These are phyloP conservation scores for Colletotrichum melonis DNA, from an alignment of 2,329 filamentous ascomycete species.

Conservation along the genomic window DNA sequence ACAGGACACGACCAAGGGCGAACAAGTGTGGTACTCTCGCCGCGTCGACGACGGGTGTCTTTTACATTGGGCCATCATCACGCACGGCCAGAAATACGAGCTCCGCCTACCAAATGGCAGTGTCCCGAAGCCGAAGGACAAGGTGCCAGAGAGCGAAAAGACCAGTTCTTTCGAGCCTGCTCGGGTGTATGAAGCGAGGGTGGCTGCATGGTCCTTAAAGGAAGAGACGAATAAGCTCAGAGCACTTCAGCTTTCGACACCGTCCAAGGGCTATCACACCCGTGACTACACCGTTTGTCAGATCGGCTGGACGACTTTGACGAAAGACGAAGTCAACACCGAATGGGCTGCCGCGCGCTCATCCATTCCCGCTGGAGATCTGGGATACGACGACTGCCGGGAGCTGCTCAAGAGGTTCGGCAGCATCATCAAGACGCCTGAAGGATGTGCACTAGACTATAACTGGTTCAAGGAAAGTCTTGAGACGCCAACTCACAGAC, in stretches of 20 bases:
- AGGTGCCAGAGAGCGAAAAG: background rate
- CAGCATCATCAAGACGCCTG: conserved; percentile 3
- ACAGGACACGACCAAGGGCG: background rate
- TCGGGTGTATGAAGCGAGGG: background rate
- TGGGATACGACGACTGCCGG: conserved; percentile 3
- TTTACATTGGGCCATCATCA: background rate
- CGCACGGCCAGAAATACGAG: background rate
- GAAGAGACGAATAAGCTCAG: background rate
- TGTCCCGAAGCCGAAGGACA: background rate
- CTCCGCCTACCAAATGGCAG: background rate
- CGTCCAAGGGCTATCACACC: background rate
- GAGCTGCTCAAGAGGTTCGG: background rate
- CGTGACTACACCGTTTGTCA: background rate
- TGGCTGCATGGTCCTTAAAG: background rate
- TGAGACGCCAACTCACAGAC: background rate
- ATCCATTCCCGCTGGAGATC: background rate
- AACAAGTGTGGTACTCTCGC: conserved; percentile 7
- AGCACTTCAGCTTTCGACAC: background rate
- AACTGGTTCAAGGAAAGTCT: background rate
- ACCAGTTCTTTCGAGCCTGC: background rate
- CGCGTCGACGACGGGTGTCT: conserved; percentile 1
- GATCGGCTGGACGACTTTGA: background rate
- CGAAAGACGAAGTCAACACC: background rate
- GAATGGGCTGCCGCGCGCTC: background rate
- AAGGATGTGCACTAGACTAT: background rate